Percentiles rank a stretch among this genome's conserved stretches.
These are phyloP conservation scores for Mycena crocata DNA, from an alignment of 768 basidiomycete genomes.

Conservation along the genomic window DNA sequence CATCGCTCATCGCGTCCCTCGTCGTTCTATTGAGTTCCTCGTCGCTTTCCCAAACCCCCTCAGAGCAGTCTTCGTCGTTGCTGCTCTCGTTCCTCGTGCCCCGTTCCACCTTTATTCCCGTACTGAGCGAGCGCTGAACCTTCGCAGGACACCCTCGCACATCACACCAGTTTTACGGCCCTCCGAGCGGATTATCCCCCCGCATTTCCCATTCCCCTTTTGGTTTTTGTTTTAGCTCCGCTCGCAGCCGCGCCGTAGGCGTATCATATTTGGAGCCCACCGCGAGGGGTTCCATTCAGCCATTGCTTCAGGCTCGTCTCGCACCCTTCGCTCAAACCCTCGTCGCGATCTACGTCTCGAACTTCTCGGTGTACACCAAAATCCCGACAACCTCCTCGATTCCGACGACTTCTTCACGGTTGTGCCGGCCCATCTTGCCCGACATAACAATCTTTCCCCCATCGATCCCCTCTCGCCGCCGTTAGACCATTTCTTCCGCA, in stretches of 20 bases:
- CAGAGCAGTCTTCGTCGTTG: too few relatives aligned
- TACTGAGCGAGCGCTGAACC: too few relatives aligned
- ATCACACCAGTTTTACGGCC: too few relatives aligned
- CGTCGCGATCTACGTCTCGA: constrained; percentile 5
- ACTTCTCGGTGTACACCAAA: constrained; percentile 11
- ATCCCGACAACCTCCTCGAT: constrained; percentile 20
- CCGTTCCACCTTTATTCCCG: too few relatives aligned
- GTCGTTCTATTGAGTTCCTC: too few relatives aligned
- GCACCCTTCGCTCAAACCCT: constrained; percentile 13
- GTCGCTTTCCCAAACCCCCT: too few relatives aligned
- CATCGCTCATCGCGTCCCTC: too few relatives aligned
- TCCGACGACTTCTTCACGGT: constrained; percentile 16
- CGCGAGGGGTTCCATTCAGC: constrained; percentile 21
- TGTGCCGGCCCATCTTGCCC: constrained; percentile 7
- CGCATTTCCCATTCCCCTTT: too few relatives aligned
- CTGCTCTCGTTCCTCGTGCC: too few relatives aligned
- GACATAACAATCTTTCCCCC: constrained; percentile 11
- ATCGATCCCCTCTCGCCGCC: not conserved
- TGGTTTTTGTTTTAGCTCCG: constrained; percentile 11
- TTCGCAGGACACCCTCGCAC: too few relatives aligned
- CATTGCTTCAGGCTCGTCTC: constrained; percentile 22
- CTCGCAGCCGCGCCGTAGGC: constrained; percentile 4
- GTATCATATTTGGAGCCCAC: constrained; percentile 26
- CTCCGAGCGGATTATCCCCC: too few relatives aligned
- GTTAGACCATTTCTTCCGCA: not conserved